phyloP scores from a whole-genome alignment of 768 basidiomycete genomes.

The Boletus edulis region DNA sequence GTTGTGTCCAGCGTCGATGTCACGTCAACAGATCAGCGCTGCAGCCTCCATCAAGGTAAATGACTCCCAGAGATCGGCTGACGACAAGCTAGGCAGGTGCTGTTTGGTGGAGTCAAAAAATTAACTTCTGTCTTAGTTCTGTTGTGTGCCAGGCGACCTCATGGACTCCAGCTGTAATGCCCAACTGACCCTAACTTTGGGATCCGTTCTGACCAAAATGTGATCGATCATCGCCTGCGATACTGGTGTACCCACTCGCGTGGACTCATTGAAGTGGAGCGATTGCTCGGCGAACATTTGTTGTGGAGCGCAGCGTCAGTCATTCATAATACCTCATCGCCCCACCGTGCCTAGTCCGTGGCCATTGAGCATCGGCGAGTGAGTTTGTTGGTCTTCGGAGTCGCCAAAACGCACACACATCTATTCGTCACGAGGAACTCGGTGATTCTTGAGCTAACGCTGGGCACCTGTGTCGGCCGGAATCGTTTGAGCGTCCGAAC shows the following conservation, averaged over 20 bases:
- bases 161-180: constrained; percentile 1
- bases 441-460: neutral
- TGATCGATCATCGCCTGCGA: neutral
- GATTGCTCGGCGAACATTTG: neutral
- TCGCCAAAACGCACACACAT: no score
- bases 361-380: no score
- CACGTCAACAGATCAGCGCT: neutral
- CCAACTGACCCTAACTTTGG: neutral
- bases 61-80: neutral
- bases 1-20: neutral
- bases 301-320: neutral
- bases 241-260: neutral
- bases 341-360: no score
- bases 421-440: neutral
- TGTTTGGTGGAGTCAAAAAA: neutral
- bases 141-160: constrained; percentile 1
- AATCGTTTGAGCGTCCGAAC: no score
- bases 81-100: neutral
- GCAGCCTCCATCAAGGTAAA: constrained; percentile 5
- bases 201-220: neutral
- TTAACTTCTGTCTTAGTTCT: constrained; percentile 13
- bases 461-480: no score
- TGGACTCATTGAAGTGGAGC: neutral
- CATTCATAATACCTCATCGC: no score
- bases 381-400: no score